Evolutionary conservation across 1,284 basidiomycete species (phyloP), one percentile per base, ranked within the genome.

Genomic region (Ustilago shanxiensis): DNA sequence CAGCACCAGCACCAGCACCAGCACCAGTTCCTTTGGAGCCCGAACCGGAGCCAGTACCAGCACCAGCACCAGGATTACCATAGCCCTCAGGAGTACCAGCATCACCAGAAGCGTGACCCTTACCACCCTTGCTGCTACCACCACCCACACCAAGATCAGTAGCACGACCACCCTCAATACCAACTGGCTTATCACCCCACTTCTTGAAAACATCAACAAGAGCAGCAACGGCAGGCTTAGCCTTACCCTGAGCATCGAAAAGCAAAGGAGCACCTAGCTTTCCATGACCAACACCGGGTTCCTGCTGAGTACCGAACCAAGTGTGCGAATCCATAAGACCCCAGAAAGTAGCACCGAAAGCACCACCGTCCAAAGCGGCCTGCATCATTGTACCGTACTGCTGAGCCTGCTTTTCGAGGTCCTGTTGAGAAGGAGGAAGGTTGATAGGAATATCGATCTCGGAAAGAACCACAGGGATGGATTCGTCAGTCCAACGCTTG

Each of bases 141-240:
- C n/a, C n/a, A n/a, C n/a, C n/a, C n/a, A n/a, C 31, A 51, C 51
- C 60, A 10, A 69, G 39, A 28, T 71, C 72, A 5, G 31, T 52
- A 18, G 57, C 22, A 18, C 60, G 52, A 18, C 72, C 72, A 26
- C 47, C 47, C 49, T 63, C 50, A 60, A 75, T 70, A 49, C 72
- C 72, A n/a, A 54, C 72, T 1, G 55, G 67, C 61, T 75, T 75
- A 53, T 56, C 37, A 53, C 72, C 72, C 72, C 72, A 75, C 67
- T 75, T 70, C 64, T 71, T 75, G 57, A 75, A 75, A 18, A 75
- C 72, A 22, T 75, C 72, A 9, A 75, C 72, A 13, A 75, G 61
- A 8, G 72, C 72, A 64, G 72, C 72, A 22, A 71, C 60, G 2
- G 72, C 72, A 5, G 72, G 56, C 50, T 75, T 75, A 39, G 72